Conservation (phyloP, 192 early-diverging fungal genomes). For the Mortierella claussenii region DNA sequence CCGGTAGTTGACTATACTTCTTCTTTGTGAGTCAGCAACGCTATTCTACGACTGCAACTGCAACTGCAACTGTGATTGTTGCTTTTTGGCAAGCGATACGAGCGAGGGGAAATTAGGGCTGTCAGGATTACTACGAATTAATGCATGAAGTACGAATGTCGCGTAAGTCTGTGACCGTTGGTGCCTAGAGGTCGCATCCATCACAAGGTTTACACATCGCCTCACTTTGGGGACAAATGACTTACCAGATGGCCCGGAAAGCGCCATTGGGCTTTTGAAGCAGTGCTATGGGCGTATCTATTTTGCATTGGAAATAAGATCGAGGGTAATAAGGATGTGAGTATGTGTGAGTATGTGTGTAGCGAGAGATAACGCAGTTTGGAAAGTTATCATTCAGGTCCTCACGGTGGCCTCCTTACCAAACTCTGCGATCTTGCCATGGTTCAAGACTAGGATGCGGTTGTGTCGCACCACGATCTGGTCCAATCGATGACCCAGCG, state of each 20-base stretch:
- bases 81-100: slow-evolving; percentile 40
- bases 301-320: background rate
- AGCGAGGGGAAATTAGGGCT: slow-evolving; percentile 41
- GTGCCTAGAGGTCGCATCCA: no score
- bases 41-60: background rate
- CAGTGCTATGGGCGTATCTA: slow-evolving; percentile 45
- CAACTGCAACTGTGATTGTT: slow-evolving; percentile 17
- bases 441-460: slow-evolving; percentile 82
- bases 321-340: background rate
- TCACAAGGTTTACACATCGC: no score
- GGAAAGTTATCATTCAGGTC: background rate
- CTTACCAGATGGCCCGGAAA: slow-evolving; percentile 39
- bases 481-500: slow-evolving; percentile 80
- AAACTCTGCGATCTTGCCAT: slow-evolving; percentile 77
- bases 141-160: background rate
- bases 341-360: no score
- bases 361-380: background rate
- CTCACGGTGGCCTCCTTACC: slow-evolving; percentile 40
- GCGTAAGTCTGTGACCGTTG: background rate
- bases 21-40: no score
- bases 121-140: slow-evolving; percentile 23
- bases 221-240: background rate
- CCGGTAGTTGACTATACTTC: no score
- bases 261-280: slow-evolving; percentile 29
- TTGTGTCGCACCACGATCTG: slow-evolving; percentile 69